phyloP scores from a whole-genome alignment of 495 filamentous ascomycete genomes.

The Glarea lozoyensis region DNA sequence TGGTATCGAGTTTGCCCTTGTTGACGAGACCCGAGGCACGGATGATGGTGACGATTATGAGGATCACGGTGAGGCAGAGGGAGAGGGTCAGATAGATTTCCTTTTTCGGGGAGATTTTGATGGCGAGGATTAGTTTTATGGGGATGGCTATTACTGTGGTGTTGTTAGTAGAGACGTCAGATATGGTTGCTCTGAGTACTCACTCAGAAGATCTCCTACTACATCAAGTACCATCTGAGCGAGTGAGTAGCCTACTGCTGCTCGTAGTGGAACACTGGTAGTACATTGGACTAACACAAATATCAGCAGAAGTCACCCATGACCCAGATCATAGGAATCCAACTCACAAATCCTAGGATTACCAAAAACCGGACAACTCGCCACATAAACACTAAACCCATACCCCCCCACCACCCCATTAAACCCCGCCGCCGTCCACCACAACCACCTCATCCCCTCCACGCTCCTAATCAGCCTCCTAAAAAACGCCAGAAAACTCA shows the following conservation, averaged over 20 bases:
- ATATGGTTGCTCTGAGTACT: not conserved
- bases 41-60: not conserved
- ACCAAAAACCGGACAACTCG: not conserved
- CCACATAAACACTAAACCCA: not conserved
- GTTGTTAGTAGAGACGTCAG: not conserved
- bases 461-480: not conserved
- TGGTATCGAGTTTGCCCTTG: not conserved
- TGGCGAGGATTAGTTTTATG: not conserved
- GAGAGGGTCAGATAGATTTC: not conserved
- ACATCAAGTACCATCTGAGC: not conserved
- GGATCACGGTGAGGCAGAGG: not conserved
- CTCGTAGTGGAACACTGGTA: not conserved
- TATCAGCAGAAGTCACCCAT: too few relatives aligned
- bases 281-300: not conserved
- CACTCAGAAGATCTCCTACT: not conserved
- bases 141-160: not conserved
- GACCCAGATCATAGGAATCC: not conserved
- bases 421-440: not conserved
- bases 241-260: not conserved
- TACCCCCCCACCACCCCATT: not conserved
- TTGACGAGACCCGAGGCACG: not conserved
- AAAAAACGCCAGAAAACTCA: not conserved
- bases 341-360: not conserved
- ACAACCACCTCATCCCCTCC: not conserved
- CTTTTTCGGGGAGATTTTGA: not conserved